phyloP scores from a whole-genome alignment of 306 rosid species.

The Potentilla sterilis region DNA sequence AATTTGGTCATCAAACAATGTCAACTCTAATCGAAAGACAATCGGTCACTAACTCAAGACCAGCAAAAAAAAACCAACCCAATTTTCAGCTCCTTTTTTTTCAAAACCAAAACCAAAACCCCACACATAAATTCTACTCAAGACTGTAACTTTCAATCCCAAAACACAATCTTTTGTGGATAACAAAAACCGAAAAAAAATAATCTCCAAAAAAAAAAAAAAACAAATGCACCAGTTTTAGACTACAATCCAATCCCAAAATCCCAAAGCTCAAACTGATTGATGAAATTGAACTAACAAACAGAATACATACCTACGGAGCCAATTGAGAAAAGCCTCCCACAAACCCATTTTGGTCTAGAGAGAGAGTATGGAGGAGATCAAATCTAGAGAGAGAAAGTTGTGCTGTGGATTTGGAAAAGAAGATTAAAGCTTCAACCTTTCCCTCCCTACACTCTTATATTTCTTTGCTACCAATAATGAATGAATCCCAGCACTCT shows the following conservation, averaged over 20 bases:
- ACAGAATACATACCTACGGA: constrained; percentile 62
- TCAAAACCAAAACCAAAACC: neutral
- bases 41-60: neutral
- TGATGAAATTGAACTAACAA: neutral
- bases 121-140: neutral
- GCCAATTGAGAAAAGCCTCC: constrained; percentile 90
- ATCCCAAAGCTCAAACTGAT: neutral
- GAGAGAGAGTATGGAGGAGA: too few relatives aligned
- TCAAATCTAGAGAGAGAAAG: constrained; percentile 24
- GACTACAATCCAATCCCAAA: neutral
- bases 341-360: constrained; percentile 63
- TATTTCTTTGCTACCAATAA: neutral
- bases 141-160: neutral
- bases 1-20: neutral
- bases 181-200: neutral
- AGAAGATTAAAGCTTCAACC: neutral
- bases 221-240: neutral
- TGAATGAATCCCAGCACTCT: neutral
- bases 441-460: neutral
- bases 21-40: neutral
- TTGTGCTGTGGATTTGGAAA: neutral
- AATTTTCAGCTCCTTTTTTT: neutral
- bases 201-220: too few relatives aligned
- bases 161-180: neutral
- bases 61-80: neutral